Conservation (phyloP, 2,329 filamentous ascomycete genomes). For the Setomelanomma holmii region DNA sequence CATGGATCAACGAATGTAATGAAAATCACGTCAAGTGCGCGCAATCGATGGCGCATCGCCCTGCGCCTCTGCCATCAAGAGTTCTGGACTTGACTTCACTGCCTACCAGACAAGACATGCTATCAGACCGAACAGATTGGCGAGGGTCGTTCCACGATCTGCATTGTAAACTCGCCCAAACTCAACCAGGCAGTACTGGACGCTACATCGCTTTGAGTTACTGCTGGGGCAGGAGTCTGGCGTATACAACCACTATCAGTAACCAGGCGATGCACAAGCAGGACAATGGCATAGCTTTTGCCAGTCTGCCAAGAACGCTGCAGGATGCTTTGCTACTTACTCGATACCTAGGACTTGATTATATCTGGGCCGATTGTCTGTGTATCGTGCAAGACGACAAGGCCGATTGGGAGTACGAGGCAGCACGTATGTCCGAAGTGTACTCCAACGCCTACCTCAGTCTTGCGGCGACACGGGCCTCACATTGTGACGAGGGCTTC, state of each 20-base stretch:
- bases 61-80: slow-evolving; percentile 1
- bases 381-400: slow-evolving; percentile 10
- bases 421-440: slow-evolving; percentile 10
- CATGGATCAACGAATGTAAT: not conserved
- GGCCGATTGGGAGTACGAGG: slow-evolving; percentile 12
- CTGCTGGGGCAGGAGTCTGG: slow-evolving; percentile 10
- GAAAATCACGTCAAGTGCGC: not conserved
- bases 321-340: slow-evolving; percentile 7
- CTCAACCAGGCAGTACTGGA: not conserved
- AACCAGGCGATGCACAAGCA: slow-evolving; percentile 1
- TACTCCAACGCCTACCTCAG: slow-evolving; percentile 6
- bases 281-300: slow-evolving; percentile 2
- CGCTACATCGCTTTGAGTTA: slow-evolving; percentile 9
- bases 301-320: slow-evolving; percentile 6
- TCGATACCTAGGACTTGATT: not conserved
- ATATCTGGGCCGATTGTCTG: slow-evolving; percentile 13
- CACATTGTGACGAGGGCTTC: slow-evolving; percentile 6
- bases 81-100: slow-evolving; percentile 1
- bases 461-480: slow-evolving; percentile 4
- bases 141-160: not conserved
- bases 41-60: not conserved
- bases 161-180: slow-evolving; percentile 3
- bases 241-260: slow-evolving; percentile 7
- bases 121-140: not conserved
- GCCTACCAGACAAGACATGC: not conserved